A percentile compares a stretch with the other conserved stretches of the same genome.
These are phyloP conservation scores for Wickerhamiella hasegawae DNA, from an alignment of 805 yeast species.

Conservation along the genomic window DNA sequence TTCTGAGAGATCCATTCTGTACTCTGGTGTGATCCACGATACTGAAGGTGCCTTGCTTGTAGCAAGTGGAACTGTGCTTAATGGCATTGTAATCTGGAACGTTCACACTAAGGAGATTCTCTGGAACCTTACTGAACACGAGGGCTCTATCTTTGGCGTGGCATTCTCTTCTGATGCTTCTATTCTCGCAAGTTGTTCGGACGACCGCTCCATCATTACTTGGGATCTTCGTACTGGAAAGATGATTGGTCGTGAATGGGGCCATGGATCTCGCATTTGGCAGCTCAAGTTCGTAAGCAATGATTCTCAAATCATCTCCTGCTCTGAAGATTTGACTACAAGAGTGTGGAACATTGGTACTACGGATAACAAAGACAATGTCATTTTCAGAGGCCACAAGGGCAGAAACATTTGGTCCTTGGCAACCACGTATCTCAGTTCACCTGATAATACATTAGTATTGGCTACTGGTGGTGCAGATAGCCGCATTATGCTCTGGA, in stretches of 20 bases:
- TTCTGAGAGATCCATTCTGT: slow-evolving; percentile 65
- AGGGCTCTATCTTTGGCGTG: slow-evolving; percentile 83
- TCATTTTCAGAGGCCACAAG: slow-evolving; percentile 50
- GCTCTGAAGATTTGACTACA: slow-evolving; percentile 77
- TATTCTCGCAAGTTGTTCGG: slow-evolving; percentile 68
- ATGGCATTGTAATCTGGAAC: slow-evolving; percentile 69
- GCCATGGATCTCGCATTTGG: slow-evolving; percentile 94
- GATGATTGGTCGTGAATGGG: slow-evolving; percentile 76
- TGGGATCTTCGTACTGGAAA: slow-evolving; percentile 48
- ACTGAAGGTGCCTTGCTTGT: slow-evolving; percentile 30
- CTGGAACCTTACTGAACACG: slow-evolving; percentile 56
- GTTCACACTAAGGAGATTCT: slow-evolving; percentile 26
- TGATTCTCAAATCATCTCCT: slow-evolving; percentile 34
- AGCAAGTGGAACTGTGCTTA: slow-evolving; percentile 89
- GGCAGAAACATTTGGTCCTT: slow-evolving; percentile 74
- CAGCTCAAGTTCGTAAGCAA: slow-evolving; percentile 38
- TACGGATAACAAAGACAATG: slow-evolving; percentile 21
- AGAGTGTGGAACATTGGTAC: slow-evolving; percentile 45
- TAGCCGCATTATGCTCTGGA: slow-evolving; percentile 58
- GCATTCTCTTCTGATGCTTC: slow-evolving; percentile 39
- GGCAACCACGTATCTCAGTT: slow-evolving; percentile 25
- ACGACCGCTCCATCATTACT: slow-evolving; percentile 74
- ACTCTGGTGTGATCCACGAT: slow-evolving; percentile 62
- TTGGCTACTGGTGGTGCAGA: slow-evolving; percentile 91
- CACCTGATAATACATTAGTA: neutral